A percentile compares a stretch with the other conserved stretches of the same genome.
Conservation (phyloP, 768 basidiomycete genomes). For the Naematelia encephala region DNA sequence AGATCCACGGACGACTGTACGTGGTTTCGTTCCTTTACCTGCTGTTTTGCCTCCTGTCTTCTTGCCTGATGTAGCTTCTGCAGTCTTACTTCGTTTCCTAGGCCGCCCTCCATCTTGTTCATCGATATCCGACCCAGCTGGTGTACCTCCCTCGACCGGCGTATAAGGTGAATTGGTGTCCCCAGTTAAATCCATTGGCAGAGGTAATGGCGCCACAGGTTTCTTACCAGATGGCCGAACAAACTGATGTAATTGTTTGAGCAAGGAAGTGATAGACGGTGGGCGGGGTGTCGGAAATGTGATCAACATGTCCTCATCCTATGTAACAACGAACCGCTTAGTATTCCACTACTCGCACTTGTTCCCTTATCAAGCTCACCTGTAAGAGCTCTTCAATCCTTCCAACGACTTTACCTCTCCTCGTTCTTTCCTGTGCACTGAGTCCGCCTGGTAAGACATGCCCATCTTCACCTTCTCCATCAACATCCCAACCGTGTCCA, state of each 20-base stretch:
- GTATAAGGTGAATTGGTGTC: constrained; percentile 15
- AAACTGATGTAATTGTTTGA: constrained; percentile 33
- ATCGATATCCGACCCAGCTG: neutral
- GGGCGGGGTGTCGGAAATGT: constrained; percentile 33
- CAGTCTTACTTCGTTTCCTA: neutral
- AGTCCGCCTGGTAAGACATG: constrained; percentile 59
- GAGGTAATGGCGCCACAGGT: constrained; percentile 27
- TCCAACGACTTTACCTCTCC: constrained; percentile 70
- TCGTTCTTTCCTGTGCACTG: constrained; percentile 34
- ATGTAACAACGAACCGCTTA: constrained; percentile 1
- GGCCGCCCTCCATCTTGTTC: neutral
- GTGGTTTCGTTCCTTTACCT: constrained; percentile 33
- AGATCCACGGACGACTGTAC: constrained; percentile 34
- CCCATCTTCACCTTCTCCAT: constrained; percentile 21
- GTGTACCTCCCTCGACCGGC: constrained; percentile 11
- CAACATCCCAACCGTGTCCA: constrained; percentile 42
- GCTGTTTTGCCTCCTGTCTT: constrained; percentile 29
- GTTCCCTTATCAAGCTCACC: constrained; percentile 62
- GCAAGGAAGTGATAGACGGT: constrained; percentile 19
- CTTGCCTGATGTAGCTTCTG: neutral
- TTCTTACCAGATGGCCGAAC: constrained; percentile 32
- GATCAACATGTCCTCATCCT: constrained; percentile 74
- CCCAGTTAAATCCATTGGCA: constrained; percentile 23
- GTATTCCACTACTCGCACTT: neutral
- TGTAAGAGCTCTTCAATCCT: constrained; percentile 77